Base-by-base conservation (phyloP, 257 asterid genomes). In the Nicotiana tabacum region DNA sequence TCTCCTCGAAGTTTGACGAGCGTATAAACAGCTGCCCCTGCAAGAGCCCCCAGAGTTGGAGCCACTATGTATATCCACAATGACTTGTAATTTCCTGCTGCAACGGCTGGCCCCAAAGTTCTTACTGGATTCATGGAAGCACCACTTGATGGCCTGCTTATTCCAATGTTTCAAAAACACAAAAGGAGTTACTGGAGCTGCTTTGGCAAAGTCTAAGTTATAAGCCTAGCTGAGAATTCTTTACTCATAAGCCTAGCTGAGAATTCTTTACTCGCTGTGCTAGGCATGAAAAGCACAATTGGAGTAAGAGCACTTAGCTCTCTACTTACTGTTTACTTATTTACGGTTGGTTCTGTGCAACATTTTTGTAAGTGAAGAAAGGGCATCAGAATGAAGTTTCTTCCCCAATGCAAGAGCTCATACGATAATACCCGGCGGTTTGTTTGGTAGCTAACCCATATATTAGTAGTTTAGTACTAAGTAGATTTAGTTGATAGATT, bases 61-160 rank as follows among this genome's bases (percentile, higher is more conserved):
- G 99, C 98, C 76, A 91, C 87, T 72, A 94, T 27, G 81, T 95
- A 95, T 80, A 95, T 84, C 98, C 99, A 95, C 81, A 95, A 76
- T 13, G 92, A 82, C 90, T 84, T 90, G 93, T 93, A 95, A 82
- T 94, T 94, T 24, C 96, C 97, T 7, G 99, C 91, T 16, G 99
- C 98, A 17, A 95, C 81, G 0, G 99, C 99, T 12, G 99, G 99
- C 17, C 99, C 98, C 39, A 95, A 85, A 10, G 98, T 91, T 57
- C 98, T 58, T 29, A 92, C 97, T 2, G 98, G 99, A 86, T 95
- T 95, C 99, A 95, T 95, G 0, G 99, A 94, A 6, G 81, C 99
- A 39, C 99, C 98, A 11, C 91, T 95, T 0, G 98, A 92, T 57
- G 95, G 95, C 88, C 98, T 94, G 51, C 30, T 60, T 29, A 60